Evolutionary conservation across 345 rosid genomes (phyloP).

Genomic region (Boechera stricta): DNA sequence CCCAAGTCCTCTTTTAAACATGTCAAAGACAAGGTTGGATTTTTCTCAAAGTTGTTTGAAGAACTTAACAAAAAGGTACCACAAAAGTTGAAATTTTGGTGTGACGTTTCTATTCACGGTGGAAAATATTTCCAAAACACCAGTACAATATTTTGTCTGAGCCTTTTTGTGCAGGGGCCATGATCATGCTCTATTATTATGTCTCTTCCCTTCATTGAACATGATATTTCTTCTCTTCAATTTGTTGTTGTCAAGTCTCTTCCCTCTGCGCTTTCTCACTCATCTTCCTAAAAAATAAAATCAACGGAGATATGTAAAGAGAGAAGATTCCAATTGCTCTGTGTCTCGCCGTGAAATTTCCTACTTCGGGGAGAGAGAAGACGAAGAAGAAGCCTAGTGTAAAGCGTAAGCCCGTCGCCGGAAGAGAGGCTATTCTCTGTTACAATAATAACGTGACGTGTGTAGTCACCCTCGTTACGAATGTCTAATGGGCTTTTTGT

Average conservation of each 20-base stretch:
- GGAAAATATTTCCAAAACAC: too few relatives aligned
- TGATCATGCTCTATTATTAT: too few relatives aligned
- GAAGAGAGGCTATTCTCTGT: not conserved
- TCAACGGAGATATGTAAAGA: not conserved
- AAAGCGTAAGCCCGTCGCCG: slow-evolving; percentile 11
- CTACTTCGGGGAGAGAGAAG: not conserved
- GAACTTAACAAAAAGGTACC: too few relatives aligned
- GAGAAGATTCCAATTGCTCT: not conserved
- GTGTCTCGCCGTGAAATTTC: slow-evolving; percentile 16
- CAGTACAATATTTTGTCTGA: too few relatives aligned
- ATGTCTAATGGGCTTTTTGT: slow-evolving; percentile 30
- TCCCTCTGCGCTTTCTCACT: slow-evolving; percentile 43
- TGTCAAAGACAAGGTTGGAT: too few relatives aligned
- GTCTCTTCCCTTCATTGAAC: too few relatives aligned
- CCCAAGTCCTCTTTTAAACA: too few relatives aligned
- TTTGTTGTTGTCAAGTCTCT: not conserved
- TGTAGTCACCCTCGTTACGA: not conserved
- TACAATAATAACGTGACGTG: slow-evolving; percentile 3
- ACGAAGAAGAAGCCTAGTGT: not conserved
- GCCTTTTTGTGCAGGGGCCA: too few relatives aligned
- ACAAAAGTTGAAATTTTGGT: too few relatives aligned
- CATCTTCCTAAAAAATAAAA: slow-evolving; percentile 28
- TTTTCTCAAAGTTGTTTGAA: too few relatives aligned
- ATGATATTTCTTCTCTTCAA: not conserved
- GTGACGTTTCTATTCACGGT: too few relatives aligned